A percentile compares a stretch with the other conserved stretches of the same genome.
These are phyloP conservation scores for Solanum peruvianum DNA, from an alignment of 257 asterid genomes.

Conservation along the genomic window DNA sequence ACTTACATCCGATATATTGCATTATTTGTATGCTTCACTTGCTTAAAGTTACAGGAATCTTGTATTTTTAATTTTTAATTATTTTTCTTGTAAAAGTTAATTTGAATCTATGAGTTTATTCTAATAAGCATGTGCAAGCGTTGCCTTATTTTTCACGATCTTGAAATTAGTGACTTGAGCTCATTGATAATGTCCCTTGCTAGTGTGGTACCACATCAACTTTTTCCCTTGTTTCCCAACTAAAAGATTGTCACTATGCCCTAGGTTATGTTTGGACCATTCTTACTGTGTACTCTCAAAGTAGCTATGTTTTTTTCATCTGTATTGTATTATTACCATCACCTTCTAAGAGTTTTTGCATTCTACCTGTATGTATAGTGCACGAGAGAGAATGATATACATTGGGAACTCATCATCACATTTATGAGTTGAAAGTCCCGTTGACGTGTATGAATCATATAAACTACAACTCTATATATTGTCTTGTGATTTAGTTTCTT, in stretches of 20 bases:
- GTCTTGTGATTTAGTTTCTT: not conserved
- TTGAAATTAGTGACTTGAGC: not conserved
- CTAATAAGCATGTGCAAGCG: not conserved
- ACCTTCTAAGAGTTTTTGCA: not conserved
- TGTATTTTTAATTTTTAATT: not conserved
- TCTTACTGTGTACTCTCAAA: not conserved
- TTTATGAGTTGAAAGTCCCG: slow-evolving; percentile 30
- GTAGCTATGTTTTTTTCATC: not conserved
- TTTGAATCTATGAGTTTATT: not conserved
- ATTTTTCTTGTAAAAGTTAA: not conserved
- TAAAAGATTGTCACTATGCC: not conserved
- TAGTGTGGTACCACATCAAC: not conserved
- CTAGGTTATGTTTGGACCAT: not conserved
- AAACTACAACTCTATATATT: not conserved
- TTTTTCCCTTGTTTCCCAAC: not conserved
- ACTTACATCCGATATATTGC: not conserved
- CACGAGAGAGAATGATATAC: slow-evolving; percentile 14
- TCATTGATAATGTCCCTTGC: not conserved
- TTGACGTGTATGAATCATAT: slow-evolving; percentile 39
- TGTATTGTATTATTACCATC: not conserved
- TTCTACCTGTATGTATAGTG: slow-evolving; percentile 26
- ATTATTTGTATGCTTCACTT: not conserved
- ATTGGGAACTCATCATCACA: slow-evolving; percentile 23
- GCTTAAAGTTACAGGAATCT: not conserved
- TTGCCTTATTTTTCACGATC: not conserved